Evolutionary conservation across 768 basidiomycete genomes (phyloP).

Genomic region (Phylloporus sp.): DNA sequence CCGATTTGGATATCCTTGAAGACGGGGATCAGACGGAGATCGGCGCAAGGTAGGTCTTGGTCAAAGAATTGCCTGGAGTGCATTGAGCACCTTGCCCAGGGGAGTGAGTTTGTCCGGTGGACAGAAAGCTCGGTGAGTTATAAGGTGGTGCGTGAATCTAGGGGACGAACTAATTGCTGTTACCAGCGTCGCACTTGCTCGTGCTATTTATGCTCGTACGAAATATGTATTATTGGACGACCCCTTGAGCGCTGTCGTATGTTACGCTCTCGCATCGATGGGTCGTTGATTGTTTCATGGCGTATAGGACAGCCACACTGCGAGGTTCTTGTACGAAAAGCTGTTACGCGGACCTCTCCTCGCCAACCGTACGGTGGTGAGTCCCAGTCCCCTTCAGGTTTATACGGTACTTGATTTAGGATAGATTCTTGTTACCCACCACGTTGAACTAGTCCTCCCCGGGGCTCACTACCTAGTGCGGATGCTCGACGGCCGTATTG

Average conservation of each 20-base stretch:
- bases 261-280: conserved; percentile 20
- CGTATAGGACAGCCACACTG: conserved; percentile 60
- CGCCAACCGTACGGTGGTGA: conserved; percentile 60
- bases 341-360: conserved; percentile 65
- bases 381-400: conserved; percentile 14
- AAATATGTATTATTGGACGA: conserved; percentile 75
- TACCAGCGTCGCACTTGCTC: conserved; percentile 70
- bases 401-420: neutral
- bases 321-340: conserved; percentile 56
- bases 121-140: conserved; percentile 65
- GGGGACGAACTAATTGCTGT: neutral
- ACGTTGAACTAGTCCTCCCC: conserved; percentile 77
- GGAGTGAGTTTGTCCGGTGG: conserved; percentile 78
- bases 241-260: conserved; percentile 74
- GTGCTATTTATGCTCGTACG: conserved; percentile 72
- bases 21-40: conserved; percentile 86
- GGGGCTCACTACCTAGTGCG: conserved; percentile 68
- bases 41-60: conserved; percentile 49
- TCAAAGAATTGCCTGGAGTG: neutral
- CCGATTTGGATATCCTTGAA: conserved; percentile 80
- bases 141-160: neutral
- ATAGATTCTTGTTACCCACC: conserved; percentile 73
- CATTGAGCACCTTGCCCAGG: conserved; percentile 26
- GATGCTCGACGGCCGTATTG: conserved; percentile 78
- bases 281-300: neutral